Conservation (phyloP, 2,329 filamentous ascomycete genomes). For the Remersonia thermophila region DNA sequence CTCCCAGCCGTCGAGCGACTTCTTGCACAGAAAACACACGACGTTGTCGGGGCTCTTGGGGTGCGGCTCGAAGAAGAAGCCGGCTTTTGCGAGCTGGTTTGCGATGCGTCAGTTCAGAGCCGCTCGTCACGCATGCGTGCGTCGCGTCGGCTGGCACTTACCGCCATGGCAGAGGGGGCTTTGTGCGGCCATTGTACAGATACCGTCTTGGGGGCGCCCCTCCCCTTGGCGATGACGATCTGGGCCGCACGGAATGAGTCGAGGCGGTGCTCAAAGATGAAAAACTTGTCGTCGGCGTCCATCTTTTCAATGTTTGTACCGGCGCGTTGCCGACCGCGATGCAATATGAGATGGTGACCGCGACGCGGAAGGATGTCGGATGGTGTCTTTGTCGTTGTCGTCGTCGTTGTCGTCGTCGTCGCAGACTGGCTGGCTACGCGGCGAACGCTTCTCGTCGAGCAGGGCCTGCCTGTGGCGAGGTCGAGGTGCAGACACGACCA, state of each 20-base stretch:
- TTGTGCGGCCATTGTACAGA: conserved; percentile 67
- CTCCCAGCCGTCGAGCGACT: conserved; percentile 86
- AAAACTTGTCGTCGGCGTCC: conserved; percentile 12
- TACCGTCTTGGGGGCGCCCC: no score
- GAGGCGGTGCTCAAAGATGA: conserved; percentile 58
- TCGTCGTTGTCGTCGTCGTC: no score
- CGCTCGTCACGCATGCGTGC: not conserved
- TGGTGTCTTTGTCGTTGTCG: not conserved
- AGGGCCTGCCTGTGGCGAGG: not conserved
- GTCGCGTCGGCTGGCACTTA: no score
- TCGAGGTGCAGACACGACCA: no score
- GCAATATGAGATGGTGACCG: no score
- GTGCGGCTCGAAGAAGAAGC: conserved; percentile 78
- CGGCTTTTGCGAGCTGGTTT: conserved; percentile 69
- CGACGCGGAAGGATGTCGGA: no score
- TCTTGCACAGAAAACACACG: conserved; percentile 75
- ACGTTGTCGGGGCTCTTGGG: conserved; percentile 73
- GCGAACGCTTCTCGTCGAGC: not conserved
- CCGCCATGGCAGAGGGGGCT: conserved; percentile 17
- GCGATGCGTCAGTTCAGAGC: conserved; percentile 20
- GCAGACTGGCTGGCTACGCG: not conserved
- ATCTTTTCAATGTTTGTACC: conserved; percentile 1
- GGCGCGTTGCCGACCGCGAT: conserved; percentile 1
- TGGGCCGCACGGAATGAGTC: conserved; percentile 63
- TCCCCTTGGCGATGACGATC: conserved; percentile 39